Evolutionary conservation across 768 basidiomycete species (phyloP), one percentile per base, ranked within the genome.

Genomic region (Kwoniella europaea): DNA sequence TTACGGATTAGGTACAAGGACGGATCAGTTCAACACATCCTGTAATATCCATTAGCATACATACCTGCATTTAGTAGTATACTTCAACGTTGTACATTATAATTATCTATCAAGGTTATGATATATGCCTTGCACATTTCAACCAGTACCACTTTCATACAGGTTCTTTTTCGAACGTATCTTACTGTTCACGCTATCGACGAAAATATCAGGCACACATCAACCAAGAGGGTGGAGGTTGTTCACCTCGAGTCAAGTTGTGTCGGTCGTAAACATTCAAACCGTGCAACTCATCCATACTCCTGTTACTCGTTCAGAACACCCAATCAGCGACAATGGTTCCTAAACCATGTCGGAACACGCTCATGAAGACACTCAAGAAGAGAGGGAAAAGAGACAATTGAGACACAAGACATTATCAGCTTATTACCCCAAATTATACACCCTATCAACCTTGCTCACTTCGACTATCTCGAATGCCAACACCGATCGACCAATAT

Each of bases 401-500:
- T 13, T 68, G 18, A 59, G 54, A 27, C 80, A 81, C 66, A 79
- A 81, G 60, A 82, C 82, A n/a, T 74, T 83, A 1, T 83, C 81
- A 20, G 77, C 77, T 13, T 81, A 81, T 66, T 80, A 80, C 59
- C 56, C 74, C 27, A 61, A 64, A 3, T 29, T 79, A 15, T 44
- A 76, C n/a, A 74, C 72, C 3, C 74, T 82, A 16, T 56, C 65
- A 59, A 68, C 53, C 69, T 71, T 59, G 67, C 27, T 80, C 24
- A 46, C 42, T 9, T 55, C 57, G n/a, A 42, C 50, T n/a, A 29
- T 29, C 18, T 29, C 27, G 9, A n/a, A 66, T 71, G 18, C 46
- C 43, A 67, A 69, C 15, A 58, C 55, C 16, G 35, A 63, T 2
- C 29, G 42, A 41, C 24, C 63, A 13, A 43, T 43, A 41, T 9